Base-by-base conservation (phyloP, 805 yeast species). In the Kregervanrija fluxuum region DNA sequence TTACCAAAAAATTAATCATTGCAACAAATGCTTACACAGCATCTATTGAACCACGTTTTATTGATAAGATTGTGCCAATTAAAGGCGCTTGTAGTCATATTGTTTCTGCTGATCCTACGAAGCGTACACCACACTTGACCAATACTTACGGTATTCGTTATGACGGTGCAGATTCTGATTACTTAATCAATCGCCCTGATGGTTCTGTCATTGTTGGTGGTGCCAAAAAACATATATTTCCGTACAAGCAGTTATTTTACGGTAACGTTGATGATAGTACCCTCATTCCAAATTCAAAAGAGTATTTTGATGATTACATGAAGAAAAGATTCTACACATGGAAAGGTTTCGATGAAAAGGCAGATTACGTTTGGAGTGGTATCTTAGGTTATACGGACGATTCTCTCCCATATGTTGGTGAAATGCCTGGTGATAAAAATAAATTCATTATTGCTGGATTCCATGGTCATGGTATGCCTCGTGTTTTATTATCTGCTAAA, bases 391-490 rank as follows among this genome's bases (percentile, higher is more conserved):
- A 62, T 49, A 57, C 75, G 4, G 60, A 61, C 30, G 74, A 71
- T 48, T 50, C 46, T 4, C 44, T 64, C 22, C 77, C 78, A 3
- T 62, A 65, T 41, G 71, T 72, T 14, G 78, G 78, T 16, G 69
- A 66, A 43, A 42, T 69, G 5, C 52, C 58, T 1, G 53, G 48
- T 2, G 59, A 60, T 31, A 50, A 54, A 33, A 56, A 62, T 44
- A 58, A 63, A n/a, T 71, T 54, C 46, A 56, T 68, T n/a, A 57
- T 64, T 48, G 75, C 76, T 4, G 78, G 78, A 0, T 73, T 70
- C 55, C 67, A 69, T 37, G 78, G 77, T 2, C 77, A 73, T 54
- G 78, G 78, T 16, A 71, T 73, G 76, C 75, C 77, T 32, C 57
- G 76, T 35, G 68, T 70, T 9, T 65, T 66, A 44, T 42, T 68